Evolutionary conservation across 805 yeast genomes (phyloP).

Genomic region (Diddensiella caesifluorescens): DNA sequence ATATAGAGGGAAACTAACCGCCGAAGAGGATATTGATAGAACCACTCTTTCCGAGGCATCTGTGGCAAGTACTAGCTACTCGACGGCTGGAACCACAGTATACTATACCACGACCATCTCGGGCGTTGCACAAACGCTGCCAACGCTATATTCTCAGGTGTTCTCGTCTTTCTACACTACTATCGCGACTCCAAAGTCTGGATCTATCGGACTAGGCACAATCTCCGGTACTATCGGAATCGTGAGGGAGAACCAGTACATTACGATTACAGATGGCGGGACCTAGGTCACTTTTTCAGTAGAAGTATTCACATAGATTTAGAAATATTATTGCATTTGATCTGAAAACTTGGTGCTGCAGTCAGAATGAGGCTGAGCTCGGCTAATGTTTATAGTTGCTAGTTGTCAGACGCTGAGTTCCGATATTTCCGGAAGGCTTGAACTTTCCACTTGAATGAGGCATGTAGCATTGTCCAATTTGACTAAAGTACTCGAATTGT

Average conservation of each 20-base stretch:
- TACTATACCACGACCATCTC: slow-evolving; percentile 26
- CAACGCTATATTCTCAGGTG: slow-evolving; percentile 39
- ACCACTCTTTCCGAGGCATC: slow-evolving; percentile 9
- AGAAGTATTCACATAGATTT: no score
- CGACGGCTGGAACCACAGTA: slow-evolving; percentile 16
- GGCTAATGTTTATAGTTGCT: no score
- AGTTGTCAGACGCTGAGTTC: no score
- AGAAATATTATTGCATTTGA: no score
- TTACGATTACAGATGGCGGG: slow-evolving; percentile 15
- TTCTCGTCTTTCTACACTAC: slow-evolving; percentile 36
- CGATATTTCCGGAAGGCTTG: no score
- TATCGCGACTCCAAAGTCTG: slow-evolving; percentile 49
- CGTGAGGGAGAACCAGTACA: slow-evolving; percentile 17
- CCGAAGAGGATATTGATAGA: slow-evolving; percentile 14
- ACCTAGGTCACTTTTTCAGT: no score
- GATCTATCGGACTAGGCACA: slow-evolving; percentile 74
- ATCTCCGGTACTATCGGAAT: slow-evolving; percentile 61
- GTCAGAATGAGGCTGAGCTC: no score
- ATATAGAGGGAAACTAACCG: neutral
- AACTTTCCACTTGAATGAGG: no score
- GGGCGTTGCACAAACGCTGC: slow-evolving; percentile 33
- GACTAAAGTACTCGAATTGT: no score
- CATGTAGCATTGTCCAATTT: no score
- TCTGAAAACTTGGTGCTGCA: no score
- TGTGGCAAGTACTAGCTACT: slow-evolving; percentile 11